phyloP scores from a whole-genome alignment of 345 rosid species.

The Ceriops tagal region DNA sequence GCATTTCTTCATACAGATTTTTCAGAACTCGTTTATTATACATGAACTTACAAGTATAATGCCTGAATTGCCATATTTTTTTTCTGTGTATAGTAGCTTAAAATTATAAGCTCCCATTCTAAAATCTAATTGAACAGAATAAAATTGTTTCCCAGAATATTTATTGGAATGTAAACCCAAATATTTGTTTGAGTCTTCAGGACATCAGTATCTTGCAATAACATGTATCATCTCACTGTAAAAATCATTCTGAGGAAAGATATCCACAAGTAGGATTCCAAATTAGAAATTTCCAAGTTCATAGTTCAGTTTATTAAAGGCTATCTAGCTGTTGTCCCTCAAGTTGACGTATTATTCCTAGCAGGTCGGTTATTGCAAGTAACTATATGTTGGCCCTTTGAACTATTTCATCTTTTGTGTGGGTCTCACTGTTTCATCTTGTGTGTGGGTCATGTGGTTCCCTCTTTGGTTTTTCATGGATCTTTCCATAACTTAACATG shows the following conservation, averaged over 20 bases:
- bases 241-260: neutral
- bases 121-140: too few species aligned
- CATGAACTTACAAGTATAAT: neutral
- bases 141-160: neutral
- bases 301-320: neutral
- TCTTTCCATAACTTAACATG: neutral
- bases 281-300: neutral
- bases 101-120: too few species aligned
- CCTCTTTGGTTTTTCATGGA: neutral
- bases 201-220: neutral
- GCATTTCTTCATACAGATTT: neutral
- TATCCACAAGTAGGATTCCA: neutral
- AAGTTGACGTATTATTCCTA: neutral
- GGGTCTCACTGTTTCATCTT: neutral
- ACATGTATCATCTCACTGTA: neutral
- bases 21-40: neutral
- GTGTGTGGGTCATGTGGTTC: neutral
- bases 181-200: neutral
- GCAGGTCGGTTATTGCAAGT: neutral
- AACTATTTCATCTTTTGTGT: neutral
- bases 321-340: neutral
- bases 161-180: neutral
- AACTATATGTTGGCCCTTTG: neutral
- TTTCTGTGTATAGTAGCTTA: neutral
- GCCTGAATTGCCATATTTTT: neutral